Conservation (phyloP, 176 grass and related monocot species). For the Themeda triandra region DNA sequence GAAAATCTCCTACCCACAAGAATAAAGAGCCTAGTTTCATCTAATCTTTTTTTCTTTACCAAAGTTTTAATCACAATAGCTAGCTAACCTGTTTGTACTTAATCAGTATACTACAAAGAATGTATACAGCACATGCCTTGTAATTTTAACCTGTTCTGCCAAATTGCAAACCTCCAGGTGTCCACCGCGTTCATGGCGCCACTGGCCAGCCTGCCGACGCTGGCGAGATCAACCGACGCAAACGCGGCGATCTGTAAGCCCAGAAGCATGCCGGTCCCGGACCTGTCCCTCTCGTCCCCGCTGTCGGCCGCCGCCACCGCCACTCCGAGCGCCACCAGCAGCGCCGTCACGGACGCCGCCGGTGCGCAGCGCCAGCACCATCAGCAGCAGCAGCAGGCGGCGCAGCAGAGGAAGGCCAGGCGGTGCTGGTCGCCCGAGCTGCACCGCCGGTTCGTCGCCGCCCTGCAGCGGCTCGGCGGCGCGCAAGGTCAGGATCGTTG, state of each 20-base stretch:
- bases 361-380: not conserved
- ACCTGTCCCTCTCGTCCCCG: conserved; percentile 49
- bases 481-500: not conserved
- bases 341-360: conserved; percentile 2
- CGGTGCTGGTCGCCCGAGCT: conserved; percentile 86
- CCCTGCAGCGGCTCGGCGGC: too few relatives aligned
- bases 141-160: not conserved
- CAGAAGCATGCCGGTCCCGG: conserved; percentile 4
- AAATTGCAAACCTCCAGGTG: conserved; percentile 29
- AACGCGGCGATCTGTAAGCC: conserved; percentile 19
- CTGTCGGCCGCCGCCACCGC: not conserved
- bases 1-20: too few relatives aligned
- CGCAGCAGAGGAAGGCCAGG: conserved; percentile 64
- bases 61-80: too few relatives aligned
- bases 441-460: conserved; percentile 15
- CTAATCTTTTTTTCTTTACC: too few relatives aligned
- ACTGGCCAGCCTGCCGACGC: not conserved
- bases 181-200: conserved; percentile 1
- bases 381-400: not conserved
- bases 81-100: too few relatives aligned
- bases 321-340: conserved; percentile 32
- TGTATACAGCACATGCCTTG: not conserved
- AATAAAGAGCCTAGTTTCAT: too few relatives aligned
- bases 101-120: too few relatives aligned
- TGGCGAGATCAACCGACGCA: not conserved